These are phyloP conservation scores for barley (Hordeum vulgare) DNA, from an alignment of 176 grass and related monocot genomes.

Conservation along the genomic window MorexV3_pseudomolecules_assembly NC_058520.1:559503874-559504373, in stretches of 20 bases:
- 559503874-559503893: background rate
- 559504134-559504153: background rate
- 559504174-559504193: conserved; percentile 1
- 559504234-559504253: conserved; percentile 53
- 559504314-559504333: conserved; percentile 57
- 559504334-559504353: conserved; percentile 41
- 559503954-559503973: conserved; percentile 79
- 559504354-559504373: conserved; percentile 17
- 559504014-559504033: conserved; percentile 98
- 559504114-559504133: background rate
- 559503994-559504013: conserved; percentile 82
- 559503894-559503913: conserved; percentile 40
- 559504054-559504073: conserved; percentile 38
- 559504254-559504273: conserved; percentile 77
- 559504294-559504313: conserved; percentile 67
- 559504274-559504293: conserved; percentile 60
- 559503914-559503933: conserved; percentile 33
- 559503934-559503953: conserved; percentile 20
- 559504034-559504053: conserved; percentile 78
- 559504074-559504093: conserved; percentile 69
- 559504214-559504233: conserved; percentile 87
- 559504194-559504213: conserved; percentile 79
- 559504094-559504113: conserved; percentile 59
- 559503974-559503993: conserved; percentile 89
- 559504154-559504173: background rate